Percentiles rank a stretch among this genome's conserved stretches.
Evolutionary conservation across 208 protist genomes (phyloP).

Genomic region (Trypanosoma avium): DNA sequence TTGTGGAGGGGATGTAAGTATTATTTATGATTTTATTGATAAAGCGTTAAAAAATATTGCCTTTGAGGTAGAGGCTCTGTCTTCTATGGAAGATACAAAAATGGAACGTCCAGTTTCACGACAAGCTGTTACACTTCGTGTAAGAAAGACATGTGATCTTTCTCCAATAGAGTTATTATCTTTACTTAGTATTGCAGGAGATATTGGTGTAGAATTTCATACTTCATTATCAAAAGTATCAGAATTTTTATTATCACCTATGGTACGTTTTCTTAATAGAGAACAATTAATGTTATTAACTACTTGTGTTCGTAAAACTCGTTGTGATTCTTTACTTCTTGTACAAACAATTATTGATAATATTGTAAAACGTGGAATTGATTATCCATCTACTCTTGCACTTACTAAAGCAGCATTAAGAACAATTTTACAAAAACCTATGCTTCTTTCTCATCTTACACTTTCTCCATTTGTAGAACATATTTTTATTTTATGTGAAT

Average conservation of each 20-base stretch:
- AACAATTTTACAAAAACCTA: slow-evolving; percentile 36
- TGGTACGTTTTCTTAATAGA: slow-evolving; percentile 43
- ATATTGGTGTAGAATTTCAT: slow-evolving; percentile 56
- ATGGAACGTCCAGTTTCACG: background rate
- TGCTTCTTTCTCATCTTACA: slow-evolving; percentile 33
- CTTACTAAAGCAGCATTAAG: slow-evolving; percentile 46
- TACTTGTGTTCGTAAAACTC: slow-evolving; percentile 40
- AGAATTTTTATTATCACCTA: slow-evolving; percentile 51
- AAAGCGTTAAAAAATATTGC: slow-evolving; percentile 75
- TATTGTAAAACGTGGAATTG: slow-evolving; percentile 33
- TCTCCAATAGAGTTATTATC: slow-evolving; percentile 43
- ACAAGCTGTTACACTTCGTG: slow-evolving; percentile 24
- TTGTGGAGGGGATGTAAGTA: slow-evolving; percentile 42
- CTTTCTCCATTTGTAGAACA: slow-evolving; percentile 39
- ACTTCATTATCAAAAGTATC: slow-evolving; percentile 38
- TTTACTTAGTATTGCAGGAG: slow-evolving; percentile 58
- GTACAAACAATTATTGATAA: slow-evolving; percentile 33
- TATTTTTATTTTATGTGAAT: slow-evolving; percentile 44
- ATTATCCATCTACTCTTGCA: slow-evolving; percentile 34
- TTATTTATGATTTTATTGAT: slow-evolving; percentile 58
- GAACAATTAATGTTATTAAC: slow-evolving; percentile 42
- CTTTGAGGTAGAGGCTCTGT: slow-evolving; percentile 58
- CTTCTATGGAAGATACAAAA: background rate
- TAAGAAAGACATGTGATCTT: slow-evolving; percentile 43
- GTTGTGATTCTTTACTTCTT: slow-evolving; percentile 44